These are phyloP conservation scores for Nicotiana sylvestris DNA, from an alignment of 257 asterid species.

Conservation along the genomic window DNA sequence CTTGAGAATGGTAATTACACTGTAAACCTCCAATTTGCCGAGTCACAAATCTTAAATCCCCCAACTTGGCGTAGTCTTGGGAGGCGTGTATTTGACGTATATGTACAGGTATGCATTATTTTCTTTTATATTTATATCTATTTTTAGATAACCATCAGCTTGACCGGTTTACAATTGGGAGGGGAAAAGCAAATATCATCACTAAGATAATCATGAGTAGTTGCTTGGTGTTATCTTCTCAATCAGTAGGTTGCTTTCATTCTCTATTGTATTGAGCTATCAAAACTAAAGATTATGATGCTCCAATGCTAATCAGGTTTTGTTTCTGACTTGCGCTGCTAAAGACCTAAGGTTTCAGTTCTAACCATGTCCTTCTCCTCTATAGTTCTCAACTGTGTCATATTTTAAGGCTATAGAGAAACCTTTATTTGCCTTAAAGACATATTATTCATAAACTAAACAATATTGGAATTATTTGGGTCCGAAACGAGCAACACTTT, in stretches of 20 bases:
- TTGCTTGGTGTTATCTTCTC: neutral
- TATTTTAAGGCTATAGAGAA: neutral
- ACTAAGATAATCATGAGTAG: neutral
- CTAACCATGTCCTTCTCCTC: neutral
- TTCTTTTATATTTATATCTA: too few relatives aligned
- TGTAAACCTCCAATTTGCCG: slow-evolving; percentile 64
- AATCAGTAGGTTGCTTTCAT: neutral
- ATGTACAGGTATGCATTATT: slow-evolving; percentile 52
- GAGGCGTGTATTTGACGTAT: slow-evolving; percentile 73
- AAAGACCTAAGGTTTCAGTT: too few relatives aligned
- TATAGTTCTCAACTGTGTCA: too few relatives aligned
- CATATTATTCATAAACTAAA: neutral
- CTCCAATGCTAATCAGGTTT: neutral
- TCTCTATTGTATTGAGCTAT: neutral
- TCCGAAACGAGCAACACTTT: neutral
- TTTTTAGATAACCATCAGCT: neutral
- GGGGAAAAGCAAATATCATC: neutral
- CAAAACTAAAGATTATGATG: neutral
- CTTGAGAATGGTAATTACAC: slow-evolving; percentile 77
- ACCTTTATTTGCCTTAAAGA: neutral
- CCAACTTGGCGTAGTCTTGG: slow-evolving; percentile 60
- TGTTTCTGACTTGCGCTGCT: too few relatives aligned
- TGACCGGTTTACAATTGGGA: neutral
- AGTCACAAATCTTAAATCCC: slow-evolving; percentile 32
- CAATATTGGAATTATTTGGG: neutral